Evolutionary conservation across 306 rosid species (phyloP), one percentile per base, ranked within the genome.

Genomic region (Macrotyloma uniflorum): DNA sequence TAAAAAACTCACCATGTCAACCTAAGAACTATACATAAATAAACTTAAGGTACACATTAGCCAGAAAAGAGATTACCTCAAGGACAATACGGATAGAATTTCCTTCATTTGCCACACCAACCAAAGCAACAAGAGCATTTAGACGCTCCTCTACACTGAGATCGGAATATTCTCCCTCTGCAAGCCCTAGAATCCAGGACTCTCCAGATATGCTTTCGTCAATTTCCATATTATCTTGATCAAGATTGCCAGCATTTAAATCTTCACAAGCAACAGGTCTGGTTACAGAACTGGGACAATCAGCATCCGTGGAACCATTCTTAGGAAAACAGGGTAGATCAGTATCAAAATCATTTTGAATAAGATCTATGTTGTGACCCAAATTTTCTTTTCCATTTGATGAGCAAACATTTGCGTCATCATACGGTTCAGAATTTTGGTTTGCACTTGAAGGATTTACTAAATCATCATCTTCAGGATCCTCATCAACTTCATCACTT

Each of bases 101-200:
- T 83, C 99, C 99, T 90, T 96, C 99, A 87, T 96, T 96, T 79
- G 99, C 99, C 84, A 93, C 79, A 74, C 98, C 90, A 80, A 90
- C 84, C 83, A 96, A 85, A 43, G 86, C 87, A 78, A 93, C 96
- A 84, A 96, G 93, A 45, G 97, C 98, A 85, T 80, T 86, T 16
- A 95, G 87, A 73, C 98, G 99, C 88, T 95, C 99, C 80, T 91
- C 98, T 42, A 95, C 96, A 32, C 98, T 88, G 76, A 95, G 97
- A 87, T 85, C 97, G 81, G 92, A 90, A 84, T 90, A 96, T 58
- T 96, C 99, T 55, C 93, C 99, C 88, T 96, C 99, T 2, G 97
- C 77, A 22, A 96, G 96, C 54, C 99, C 99, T 76, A 88, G 99
- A 86, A 93, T 88, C 99, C 99, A 96, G 63, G 98, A 88, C 79